Evolutionary conservation across 495 filamentous ascomycete genomes (phyloP).

Genomic region (Penicillium pulvis): DNA sequence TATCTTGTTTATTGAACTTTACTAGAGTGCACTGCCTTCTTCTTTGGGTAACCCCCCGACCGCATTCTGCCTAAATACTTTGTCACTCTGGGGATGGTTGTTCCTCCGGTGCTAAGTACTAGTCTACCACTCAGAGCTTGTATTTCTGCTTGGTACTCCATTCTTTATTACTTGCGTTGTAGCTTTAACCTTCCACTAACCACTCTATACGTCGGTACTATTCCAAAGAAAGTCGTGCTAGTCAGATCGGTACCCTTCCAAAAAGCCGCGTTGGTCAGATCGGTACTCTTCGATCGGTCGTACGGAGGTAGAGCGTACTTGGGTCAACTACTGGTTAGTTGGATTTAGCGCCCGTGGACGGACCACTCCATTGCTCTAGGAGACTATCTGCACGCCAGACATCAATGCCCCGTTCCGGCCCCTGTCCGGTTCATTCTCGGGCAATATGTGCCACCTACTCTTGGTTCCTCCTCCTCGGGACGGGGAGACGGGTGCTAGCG

Average conservation of each 20-base stretch:
- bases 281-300: too few relatives aligned
- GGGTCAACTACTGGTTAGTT: not conserved
- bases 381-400: not conserved
- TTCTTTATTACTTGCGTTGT: not conserved
- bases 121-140: not conserved
- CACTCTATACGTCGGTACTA: conserved; percentile 1
- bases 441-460: not conserved
- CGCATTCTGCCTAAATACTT: not conserved
- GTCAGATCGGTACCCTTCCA: not conserved
- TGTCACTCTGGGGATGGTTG: not conserved
- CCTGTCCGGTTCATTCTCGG: conserved; percentile 11
- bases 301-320: not conserved
- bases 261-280: not conserved
- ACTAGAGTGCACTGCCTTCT: not conserved
- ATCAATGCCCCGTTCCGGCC: conserved; percentile 7
- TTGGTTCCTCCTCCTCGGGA: not conserved
- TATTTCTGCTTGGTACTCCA: not conserved
- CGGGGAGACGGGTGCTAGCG: conserved; percentile 3
- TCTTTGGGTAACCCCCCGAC: not conserved
- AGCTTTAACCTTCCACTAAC: conserved; percentile 2
- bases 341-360: not conserved
- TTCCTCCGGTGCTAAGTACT: not conserved
- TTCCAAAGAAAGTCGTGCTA: not conserved
- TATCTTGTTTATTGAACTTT: not conserved
- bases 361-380: not conserved